These are phyloP conservation scores for Speleostelium caveatum DNA, from an alignment of 78 protist genomes.

Conservation along the genomic window DNA sequence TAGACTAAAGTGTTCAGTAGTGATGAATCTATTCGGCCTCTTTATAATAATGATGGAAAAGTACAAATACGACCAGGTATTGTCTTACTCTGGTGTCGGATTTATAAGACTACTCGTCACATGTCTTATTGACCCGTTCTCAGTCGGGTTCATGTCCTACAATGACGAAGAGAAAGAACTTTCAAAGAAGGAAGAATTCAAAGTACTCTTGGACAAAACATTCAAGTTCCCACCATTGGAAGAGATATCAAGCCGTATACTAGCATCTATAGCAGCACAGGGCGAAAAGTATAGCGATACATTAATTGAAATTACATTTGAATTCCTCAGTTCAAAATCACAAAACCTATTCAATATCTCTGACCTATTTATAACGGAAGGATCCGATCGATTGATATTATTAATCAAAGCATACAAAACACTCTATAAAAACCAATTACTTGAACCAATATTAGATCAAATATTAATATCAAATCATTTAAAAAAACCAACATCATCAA, in stretches of 20 bases:
- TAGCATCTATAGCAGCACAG: not conserved
- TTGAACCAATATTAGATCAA: constrained; percentile 13
- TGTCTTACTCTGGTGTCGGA: constrained; percentile 16
- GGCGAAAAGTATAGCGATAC: constrained; percentile 36
- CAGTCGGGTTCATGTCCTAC: constrained; percentile 15
- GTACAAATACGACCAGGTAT: constrained; percentile 7
- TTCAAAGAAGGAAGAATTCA: not conserved
- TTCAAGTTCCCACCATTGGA: constrained; percentile 18
- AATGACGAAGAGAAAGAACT: not conserved
- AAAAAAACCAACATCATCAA: not conserved
- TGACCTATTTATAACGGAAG: constrained; percentile 16
- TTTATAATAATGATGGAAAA: constrained; percentile 49
- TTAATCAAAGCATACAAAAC: constrained; percentile 26
- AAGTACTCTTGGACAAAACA: not conserved
- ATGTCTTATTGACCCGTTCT: constrained; percentile 17
- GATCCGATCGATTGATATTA: constrained; percentile 25
- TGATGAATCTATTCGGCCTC: constrained; percentile 52
- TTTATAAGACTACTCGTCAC: constrained; percentile 8
- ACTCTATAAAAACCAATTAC: not conserved
- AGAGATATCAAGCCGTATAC: not conserved
- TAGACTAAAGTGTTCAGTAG: constrained; percentile 19
- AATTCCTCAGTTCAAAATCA: not conserved
- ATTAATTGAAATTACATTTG: not conserved
- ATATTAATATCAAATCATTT: not conserved
- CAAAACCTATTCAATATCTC: constrained; percentile 18